These are phyloP conservation scores for Barnettozyma vustinii DNA, from an alignment of 805 yeast genomes.

Conservation along the genomic window DNA sequence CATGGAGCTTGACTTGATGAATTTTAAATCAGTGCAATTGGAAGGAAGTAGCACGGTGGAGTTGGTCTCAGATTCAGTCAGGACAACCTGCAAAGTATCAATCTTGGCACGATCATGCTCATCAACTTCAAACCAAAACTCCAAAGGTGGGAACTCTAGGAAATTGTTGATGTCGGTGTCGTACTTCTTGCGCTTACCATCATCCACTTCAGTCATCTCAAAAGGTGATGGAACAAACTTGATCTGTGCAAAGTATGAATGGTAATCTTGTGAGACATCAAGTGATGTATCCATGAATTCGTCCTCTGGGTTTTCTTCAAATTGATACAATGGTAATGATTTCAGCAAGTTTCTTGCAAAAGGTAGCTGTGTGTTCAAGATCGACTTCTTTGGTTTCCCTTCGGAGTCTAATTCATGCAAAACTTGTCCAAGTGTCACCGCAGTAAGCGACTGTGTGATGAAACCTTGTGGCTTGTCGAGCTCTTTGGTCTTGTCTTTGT, in stretches of 20 bases:
- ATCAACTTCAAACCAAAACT: constrained; percentile 46
- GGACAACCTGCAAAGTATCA: constrained; percentile 33
- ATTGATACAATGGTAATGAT: constrained; percentile 14
- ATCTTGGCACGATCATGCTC: constrained; percentile 30
- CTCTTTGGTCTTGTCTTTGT: background rate
- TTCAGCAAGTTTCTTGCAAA: constrained; percentile 14
- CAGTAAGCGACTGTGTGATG: constrained; percentile 14
- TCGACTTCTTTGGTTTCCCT: constrained; percentile 4
- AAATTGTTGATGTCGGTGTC: constrained; percentile 16
- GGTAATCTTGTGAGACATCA: constrained; percentile 22
- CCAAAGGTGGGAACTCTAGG: constrained; percentile 45
- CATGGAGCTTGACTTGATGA: constrained; percentile 22
- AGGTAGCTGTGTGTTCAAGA: constrained; percentile 20
- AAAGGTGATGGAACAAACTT: constrained; percentile 42
- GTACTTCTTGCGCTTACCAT: background rate
- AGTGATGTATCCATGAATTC: constrained; percentile 4
- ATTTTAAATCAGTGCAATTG: constrained; percentile 37
- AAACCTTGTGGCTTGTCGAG: background rate
- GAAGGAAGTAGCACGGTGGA: constrained; percentile 39
- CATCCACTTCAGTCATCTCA: constrained; percentile 5
- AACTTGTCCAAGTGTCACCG: constrained; percentile 23
- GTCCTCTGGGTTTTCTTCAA: constrained; percentile 1
- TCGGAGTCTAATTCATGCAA: constrained; percentile 11
- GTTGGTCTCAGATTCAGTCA: constrained; percentile 41
- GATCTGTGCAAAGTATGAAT: constrained; percentile 36